phyloP scores from a whole-genome alignment of 2,329 filamentous ascomycete species.

The Malbranchea cinnamomea region DNA sequence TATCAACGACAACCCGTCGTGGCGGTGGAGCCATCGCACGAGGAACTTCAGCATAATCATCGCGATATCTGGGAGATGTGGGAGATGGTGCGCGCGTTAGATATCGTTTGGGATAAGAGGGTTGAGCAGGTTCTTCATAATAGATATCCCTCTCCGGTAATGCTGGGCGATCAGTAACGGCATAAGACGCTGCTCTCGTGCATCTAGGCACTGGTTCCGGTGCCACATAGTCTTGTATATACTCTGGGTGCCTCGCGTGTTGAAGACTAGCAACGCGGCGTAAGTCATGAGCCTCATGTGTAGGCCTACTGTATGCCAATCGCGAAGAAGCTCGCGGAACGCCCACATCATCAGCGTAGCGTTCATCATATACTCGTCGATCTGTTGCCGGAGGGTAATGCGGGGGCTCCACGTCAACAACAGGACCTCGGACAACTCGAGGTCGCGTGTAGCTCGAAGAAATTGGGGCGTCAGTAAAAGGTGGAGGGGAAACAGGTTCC shows the following conservation, averaged over 20 bases:
- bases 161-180: constrained; percentile 23
- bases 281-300: constrained; percentile 30
- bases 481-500: constrained; percentile 47
- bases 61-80: constrained; percentile 21
- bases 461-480: constrained; percentile 32
- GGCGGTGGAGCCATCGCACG: constrained; percentile 39
- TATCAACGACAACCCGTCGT: constrained; percentile 62
- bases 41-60: constrained; percentile 26
- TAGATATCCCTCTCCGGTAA: constrained; percentile 22
- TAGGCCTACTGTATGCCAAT: constrained; percentile 20
- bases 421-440: constrained; percentile 27
- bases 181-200: constrained; percentile 26
- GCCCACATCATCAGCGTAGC: constrained; percentile 20
- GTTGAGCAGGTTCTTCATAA: constrained; percentile 23
- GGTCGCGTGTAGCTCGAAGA: constrained; percentile 19
- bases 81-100: constrained; percentile 23
- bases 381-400: constrained; percentile 23
- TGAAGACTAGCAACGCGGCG: constrained; percentile 34
- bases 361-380: constrained; percentile 23
- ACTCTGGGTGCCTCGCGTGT: constrained; percentile 28
- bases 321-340: constrained; percentile 26
- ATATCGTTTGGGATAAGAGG: constrained; percentile 19
- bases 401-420: constrained; percentile 32
- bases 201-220: constrained; percentile 22
- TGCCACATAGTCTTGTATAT: constrained; percentile 30